Base-by-base conservation (phyloP, 129 eudicot species). In the Pulicaria dysenterica region DNA sequence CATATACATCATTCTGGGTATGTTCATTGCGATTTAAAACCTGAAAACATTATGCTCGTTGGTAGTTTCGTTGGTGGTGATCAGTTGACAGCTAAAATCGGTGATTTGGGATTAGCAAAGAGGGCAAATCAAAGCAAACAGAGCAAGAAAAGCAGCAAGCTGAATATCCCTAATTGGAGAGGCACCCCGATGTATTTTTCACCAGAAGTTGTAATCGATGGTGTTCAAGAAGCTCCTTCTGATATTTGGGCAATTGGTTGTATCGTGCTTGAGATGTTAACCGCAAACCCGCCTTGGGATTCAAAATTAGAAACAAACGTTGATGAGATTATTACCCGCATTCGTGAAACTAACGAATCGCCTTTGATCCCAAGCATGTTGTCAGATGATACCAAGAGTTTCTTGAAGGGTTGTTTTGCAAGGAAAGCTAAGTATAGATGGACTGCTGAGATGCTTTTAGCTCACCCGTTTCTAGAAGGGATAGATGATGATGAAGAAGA, bases 11-110 rank as follows among this genome's bases (percentile, higher is more conserved):
- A 42, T 2, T 43, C 64, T 11, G 89, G 94, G 15, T 90, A 90
- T 64, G 96, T 87, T 61, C 96, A 89, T 74, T 83, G 96, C 39
- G 96, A 89, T 84, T 75, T 86, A 40, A 84, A 90, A 77, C 96
- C 94, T 7, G 90, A 87, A 1, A 90, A 90, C 59, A 72, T 90
- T 0, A 59, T 90, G 67, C 93, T 90, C 67, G 67, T 89, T 38
- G 61, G 70, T 16, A 55, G 36, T 69, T 4, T 49, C 0, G 40
- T 12, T 12, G 62, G 43, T 12, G 62, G 43, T 12, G 62, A 73
- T 75, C 82, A 19, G 72, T 82, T 78, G 44, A 75, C 66, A 65
- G 96, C 88, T 3, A 90, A 87, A 58, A 85, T 90, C 36, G 90
- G 88, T 8, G 96, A 90, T 90, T 61, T 61, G 6, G 67, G 67